Evolutionary conservation across 2,329 filamentous ascomycete species (phyloP), one percentile per base, ranked within the genome.

Genomic region (Hortaea sp.): DNA sequence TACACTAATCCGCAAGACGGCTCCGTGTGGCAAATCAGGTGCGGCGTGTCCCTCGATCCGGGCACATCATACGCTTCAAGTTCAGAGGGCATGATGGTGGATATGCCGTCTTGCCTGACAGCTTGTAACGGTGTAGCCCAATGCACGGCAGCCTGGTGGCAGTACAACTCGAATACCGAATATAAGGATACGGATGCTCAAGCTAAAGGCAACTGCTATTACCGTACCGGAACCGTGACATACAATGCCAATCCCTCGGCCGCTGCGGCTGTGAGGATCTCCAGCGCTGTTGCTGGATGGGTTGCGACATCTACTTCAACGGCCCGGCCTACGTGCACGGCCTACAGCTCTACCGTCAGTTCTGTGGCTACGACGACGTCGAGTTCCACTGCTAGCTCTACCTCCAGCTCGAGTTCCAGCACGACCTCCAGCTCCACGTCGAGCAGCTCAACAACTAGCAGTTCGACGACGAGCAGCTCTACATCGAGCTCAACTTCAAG

Each of bases 21-120:
- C 31, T 43, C 47, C 35, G 29, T 43, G 10, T 45, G 46, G 46
- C 29, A 43, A 29, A 37, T 51, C 37, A 45, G 40, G 29, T 45
- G 43, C 34, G 28, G 29, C 5, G 20, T 20, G 20, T 20, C 20
- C 20, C 20, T 20, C 20, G 20, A 20, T 20, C 20, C 20, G 2
- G 20, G 20, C 4, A 20, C 20, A 20, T 20, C 20, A 20, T 20
- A 20, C 20, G 20, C 20, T 20, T 20, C 20, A 20, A 20, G 20
- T 20, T 20, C 20, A 20, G 20, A 20, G 20, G 20, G 20, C 20
- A 43, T n/a, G 27, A 29, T 39, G 5, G 43, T 12, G 10, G 27
- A 29, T n/a, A 42, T 45, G 43, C n/a, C 29, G 5, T 29, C 32
- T 5, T 49, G 46, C 42, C 45, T 49, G 42, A 12, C 30, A 10